Conservation (phyloP, 78 protist species). For the Dictyostelium purpureum region DNA sequence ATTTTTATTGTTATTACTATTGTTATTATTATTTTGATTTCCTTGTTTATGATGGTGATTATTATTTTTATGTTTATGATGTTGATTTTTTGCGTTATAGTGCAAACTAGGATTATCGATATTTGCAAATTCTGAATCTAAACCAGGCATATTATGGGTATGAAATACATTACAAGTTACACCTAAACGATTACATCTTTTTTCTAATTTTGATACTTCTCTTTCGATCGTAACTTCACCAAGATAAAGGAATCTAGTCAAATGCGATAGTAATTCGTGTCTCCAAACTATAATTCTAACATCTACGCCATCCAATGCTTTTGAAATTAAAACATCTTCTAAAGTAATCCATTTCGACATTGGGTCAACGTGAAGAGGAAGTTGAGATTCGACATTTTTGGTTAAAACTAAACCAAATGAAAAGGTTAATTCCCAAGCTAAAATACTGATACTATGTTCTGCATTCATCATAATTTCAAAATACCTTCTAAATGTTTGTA, state of each 20-base stretch:
- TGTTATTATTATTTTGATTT: neutral
- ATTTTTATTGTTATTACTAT: neutral
- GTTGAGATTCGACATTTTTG: conserved; percentile 54
- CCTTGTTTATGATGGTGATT: neutral
- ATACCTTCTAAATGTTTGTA: conserved; percentile 85
- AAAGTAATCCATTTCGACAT: conserved; percentile 57
- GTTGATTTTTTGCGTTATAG: neutral
- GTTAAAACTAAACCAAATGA: conserved; percentile 80
- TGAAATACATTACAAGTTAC: conserved; percentile 63
- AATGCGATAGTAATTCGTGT: conserved; percentile 71
- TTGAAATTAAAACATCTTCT: conserved; percentile 78
- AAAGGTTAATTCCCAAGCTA: conserved; percentile 85
- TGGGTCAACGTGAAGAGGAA: neutral
- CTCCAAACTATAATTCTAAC: conserved; percentile 88
- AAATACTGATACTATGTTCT: conserved; percentile 72
- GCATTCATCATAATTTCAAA: conserved; percentile 79
- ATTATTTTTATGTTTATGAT: neutral
- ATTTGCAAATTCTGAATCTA: neutral
- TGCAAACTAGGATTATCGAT: neutral
- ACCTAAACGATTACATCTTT: conserved; percentile 57
- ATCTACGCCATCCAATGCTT: conserved; percentile 73
- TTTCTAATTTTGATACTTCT: conserved; percentile 73
- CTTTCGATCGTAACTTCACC: conserved; percentile 84
- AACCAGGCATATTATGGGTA: conserved; percentile 44
- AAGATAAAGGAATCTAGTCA: conserved; percentile 75